Percentiles rank a stretch among this genome's conserved stretches.
phyloP scores from a whole-genome alignment of 345 rosid genomes.

The Corchorus capsularis region DNA sequence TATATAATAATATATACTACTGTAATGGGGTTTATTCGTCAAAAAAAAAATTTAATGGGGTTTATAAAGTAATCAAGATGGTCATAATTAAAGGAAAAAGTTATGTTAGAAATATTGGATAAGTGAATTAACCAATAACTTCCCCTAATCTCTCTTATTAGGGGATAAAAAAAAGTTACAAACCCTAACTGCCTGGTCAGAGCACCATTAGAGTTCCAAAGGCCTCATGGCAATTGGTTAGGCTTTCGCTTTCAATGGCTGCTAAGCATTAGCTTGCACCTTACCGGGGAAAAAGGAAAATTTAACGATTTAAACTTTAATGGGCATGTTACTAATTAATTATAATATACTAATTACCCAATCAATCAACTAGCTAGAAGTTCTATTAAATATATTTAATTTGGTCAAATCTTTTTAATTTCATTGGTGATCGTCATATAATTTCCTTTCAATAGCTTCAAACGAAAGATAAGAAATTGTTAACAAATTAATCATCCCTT shows the following conservation, averaged over 20 bases:
- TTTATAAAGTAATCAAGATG: not conserved
- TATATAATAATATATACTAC: too few relatives aligned
- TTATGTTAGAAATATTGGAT: not conserved
- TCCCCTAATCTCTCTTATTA: not conserved
- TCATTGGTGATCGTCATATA: not conserved
- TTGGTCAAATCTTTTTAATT: not conserved
- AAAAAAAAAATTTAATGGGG: too few relatives aligned
- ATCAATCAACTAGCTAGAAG: too few relatives aligned
- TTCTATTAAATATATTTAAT: not conserved
- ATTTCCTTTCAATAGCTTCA: not conserved
- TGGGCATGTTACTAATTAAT: not conserved
- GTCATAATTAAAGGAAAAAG: not conserved
- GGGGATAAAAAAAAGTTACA: too few relatives aligned
- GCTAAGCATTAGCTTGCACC: not conserved
- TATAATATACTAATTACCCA: not conserved
- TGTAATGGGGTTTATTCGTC: too few relatives aligned
- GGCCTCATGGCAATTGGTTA: constrained; percentile 19
- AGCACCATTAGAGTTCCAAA: constrained; percentile 1
- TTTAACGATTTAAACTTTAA: not conserved
- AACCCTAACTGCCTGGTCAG: not conserved
- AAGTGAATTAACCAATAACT: not conserved
- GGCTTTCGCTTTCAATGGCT: constrained; percentile 28
- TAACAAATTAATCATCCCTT: not conserved
- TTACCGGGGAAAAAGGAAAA: not conserved
- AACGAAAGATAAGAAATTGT: not conserved